phyloP scores from a whole-genome alignment of 2,329 filamentous ascomycete genomes.

The Zymoseptoria tritici region DNA sequence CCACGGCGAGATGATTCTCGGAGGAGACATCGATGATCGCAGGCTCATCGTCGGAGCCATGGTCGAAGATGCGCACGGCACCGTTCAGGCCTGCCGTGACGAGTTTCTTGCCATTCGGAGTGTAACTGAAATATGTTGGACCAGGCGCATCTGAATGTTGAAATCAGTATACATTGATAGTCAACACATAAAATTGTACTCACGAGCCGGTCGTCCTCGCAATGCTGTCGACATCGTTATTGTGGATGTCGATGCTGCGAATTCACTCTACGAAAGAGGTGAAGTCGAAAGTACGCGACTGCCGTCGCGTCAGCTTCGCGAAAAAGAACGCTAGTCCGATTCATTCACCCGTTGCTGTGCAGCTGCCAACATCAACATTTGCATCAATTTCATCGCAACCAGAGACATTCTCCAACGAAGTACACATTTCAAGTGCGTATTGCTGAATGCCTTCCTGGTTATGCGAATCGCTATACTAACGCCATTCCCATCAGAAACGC shows the following conservation, averaged over 20 bases:
- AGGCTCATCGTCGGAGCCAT: conserved; percentile 86
- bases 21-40: conserved; percentile 84
- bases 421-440: not conserved
- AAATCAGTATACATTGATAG: no score
- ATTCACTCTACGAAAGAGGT: not conserved
- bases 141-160: conserved; percentile 63
- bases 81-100: conserved; percentile 92
- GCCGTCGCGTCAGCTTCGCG: not conserved
- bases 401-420: not conserved
- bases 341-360: not conserved
- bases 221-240: conserved; percentile 38
- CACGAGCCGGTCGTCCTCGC: conserved; percentile 55
- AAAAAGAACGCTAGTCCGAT: not conserved
- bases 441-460: not conserved
- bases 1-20: conserved; percentile 76
- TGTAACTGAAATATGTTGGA: conserved; percentile 80
- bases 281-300: not conserved
- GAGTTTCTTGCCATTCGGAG: conserved; percentile 75
- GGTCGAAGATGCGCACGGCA: conserved; percentile 85
- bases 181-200: conserved; percentile 18
- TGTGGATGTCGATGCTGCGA: not conserved
- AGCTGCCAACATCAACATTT: not conserved
- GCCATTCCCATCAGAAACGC: not conserved
- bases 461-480: not conserved
- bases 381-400: not conserved